These are phyloP conservation scores for Colletotrichum cordylinicola DNA, from an alignment of 2,329 filamentous ascomycete genomes.

Conservation along the genomic window DNA sequence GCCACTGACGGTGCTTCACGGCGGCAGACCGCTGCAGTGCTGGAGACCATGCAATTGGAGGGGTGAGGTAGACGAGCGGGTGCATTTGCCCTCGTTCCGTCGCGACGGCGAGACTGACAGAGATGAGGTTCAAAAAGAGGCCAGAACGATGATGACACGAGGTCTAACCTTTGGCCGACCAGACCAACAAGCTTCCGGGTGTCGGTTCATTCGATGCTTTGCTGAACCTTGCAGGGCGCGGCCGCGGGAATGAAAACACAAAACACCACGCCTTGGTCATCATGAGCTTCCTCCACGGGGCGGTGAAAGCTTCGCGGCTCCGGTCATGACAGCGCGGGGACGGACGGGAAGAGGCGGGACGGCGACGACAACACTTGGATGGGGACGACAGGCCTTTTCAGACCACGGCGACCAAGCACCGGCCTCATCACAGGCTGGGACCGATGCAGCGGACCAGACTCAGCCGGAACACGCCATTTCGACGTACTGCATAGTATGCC, in stretches of 20 bases:
- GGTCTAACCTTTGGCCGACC: not conserved
- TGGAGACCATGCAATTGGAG: not conserved
- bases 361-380: not conserved
- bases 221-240: not conserved
- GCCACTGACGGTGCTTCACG: slow-evolving; percentile 13
- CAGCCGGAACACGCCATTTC: slow-evolving; percentile 2
- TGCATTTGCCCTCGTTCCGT: not conserved
- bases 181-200: not conserved
- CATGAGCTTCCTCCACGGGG: not conserved
- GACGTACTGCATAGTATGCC: not conserved
- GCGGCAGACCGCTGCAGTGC: not conserved
- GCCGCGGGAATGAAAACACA: not conserved
- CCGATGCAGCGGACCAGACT: not conserved
- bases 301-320: not conserved
- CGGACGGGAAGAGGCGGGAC: not conserved
- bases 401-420: not conserved
- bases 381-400: not conserved
- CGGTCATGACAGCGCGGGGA: not conserved
- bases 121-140: not conserved
- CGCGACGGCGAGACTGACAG: not conserved
- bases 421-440: not conserved
- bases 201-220: not conserved
- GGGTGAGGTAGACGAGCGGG: not conserved
- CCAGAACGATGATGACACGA: not conserved
- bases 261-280: not conserved